Percentiles rank a stretch among this genome's conserved stretches.
Conservation (phyloP, 2,329 filamentous ascomycete genomes). For the Stemphylium lycopersici region DNA sequence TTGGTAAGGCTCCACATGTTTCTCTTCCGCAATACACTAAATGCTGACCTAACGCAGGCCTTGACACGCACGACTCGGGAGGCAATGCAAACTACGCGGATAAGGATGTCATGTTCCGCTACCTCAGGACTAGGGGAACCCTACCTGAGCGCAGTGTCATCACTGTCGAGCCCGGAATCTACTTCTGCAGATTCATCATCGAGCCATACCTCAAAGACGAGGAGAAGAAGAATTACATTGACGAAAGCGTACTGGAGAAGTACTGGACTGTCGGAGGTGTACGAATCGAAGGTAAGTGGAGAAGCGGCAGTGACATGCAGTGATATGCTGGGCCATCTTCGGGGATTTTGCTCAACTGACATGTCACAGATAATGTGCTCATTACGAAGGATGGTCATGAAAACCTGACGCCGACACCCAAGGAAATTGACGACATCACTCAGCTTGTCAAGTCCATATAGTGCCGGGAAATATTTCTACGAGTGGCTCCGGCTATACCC, state of each 20-base stretch:
- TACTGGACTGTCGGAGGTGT: conserved; percentile 87
- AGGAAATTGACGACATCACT: conserved; percentile 71
- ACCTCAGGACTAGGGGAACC: conserved; percentile 77
- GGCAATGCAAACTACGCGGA: conserved; percentile 64
- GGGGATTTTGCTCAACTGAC: conserved; percentile 9
- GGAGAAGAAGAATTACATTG: conserved; percentile 67
- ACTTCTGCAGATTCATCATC: conserved; percentile 77
- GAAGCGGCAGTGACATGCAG: too few relatives aligned
- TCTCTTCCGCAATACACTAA: too few relatives aligned
- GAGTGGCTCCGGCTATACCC: background rate
- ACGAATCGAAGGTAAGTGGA: conserved; percentile 70
- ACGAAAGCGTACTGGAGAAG: conserved; percentile 66
- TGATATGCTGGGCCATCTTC: too few relatives aligned
- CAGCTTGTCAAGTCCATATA: conserved; percentile 57
- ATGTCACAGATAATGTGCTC: conserved; percentile 71
- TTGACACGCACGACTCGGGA: conserved; percentile 60
- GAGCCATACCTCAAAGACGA: conserved; percentile 70
- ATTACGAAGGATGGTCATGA: conserved; percentile 80
- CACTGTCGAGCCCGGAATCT: conserved; percentile 91
- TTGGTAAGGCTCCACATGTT: conserved; percentile 43
- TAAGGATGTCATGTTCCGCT: conserved; percentile 82
- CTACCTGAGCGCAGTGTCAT: conserved; percentile 82
- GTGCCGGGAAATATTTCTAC: background rate
- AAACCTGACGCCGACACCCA: conserved; percentile 81
- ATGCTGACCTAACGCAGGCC: too few relatives aligned